phyloP scores from a whole-genome alignment of 2,329 filamentous ascomycete species.

The Curvularia hawaiiensis region DNA sequence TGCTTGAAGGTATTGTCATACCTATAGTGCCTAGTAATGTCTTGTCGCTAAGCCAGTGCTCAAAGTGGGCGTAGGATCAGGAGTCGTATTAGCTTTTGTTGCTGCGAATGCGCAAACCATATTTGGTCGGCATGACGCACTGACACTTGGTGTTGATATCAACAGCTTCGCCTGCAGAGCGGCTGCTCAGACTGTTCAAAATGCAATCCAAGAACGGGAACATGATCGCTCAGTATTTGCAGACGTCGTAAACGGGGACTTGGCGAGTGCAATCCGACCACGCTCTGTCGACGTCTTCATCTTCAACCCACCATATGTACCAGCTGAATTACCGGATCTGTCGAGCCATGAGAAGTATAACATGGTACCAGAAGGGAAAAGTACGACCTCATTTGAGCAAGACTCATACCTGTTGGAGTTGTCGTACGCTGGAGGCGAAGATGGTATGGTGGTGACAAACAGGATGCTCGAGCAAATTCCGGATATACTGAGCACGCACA shows the following conservation, averaged over 20 bases:
- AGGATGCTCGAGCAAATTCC: conserved; percentile 75
- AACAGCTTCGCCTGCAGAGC: conserved; percentile 83
- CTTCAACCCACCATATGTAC: conserved; percentile 98
- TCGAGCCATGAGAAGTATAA: conserved; percentile 47
- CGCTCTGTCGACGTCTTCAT: conserved; percentile 79
- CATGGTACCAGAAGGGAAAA: conserved; percentile 24
- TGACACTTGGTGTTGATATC: conserved; percentile 81
- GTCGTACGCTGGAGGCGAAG: conserved; percentile 84
- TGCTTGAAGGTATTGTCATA: conserved; percentile 55
- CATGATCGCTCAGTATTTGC: conserved; percentile 57
- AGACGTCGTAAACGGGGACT: conserved; percentile 71
- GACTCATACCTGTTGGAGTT: conserved; percentile 84
- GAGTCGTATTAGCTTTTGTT: conserved; percentile 89
- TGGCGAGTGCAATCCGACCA: conserved; percentile 65
- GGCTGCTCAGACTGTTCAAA: conserved; percentile 69
- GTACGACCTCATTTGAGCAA: conserved; percentile 65
- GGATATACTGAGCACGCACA: conserved; percentile 60
- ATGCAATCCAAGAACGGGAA: conserved; percentile 52
- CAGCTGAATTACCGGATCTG: conserved; percentile 73
- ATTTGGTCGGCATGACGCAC: conserved; percentile 71
- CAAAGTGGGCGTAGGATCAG: conserved; percentile 90
- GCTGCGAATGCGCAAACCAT: conserved; percentile 74
- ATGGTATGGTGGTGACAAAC: conserved; percentile 95
- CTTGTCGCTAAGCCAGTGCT: conserved; percentile 56
- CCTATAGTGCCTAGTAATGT: not conserved